Percentiles rank a stretch among this genome's conserved stretches.
Evolutionary conservation across 2,329 filamentous ascomycete genomes (phyloP).

Genomic region (Lasiodiplodia hormozganensis): DNA sequence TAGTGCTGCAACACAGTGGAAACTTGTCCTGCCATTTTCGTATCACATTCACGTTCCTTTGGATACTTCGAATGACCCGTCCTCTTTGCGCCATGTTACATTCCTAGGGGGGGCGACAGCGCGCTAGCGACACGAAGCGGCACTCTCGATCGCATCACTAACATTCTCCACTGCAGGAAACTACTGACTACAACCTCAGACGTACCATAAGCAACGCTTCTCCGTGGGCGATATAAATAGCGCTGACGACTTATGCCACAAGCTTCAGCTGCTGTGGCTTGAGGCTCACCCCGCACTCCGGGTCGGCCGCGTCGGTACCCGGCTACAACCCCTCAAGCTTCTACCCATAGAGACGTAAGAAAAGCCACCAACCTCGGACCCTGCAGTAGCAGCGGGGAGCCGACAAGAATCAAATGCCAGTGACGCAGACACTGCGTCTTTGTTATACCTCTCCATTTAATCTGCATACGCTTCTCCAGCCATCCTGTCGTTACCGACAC

Average conservation of each 20-base stretch:
- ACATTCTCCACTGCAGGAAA: not conserved
- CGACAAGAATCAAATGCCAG: not conserved
- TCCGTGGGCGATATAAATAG: not conserved
- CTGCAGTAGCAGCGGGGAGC: conserved; percentile 9
- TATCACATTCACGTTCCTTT: too few species aligned
- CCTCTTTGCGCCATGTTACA: too few species aligned
- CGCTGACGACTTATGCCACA: not conserved
- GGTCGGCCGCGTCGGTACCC: conserved; percentile 3
- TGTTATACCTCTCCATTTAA: not conserved
- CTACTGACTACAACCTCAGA: not conserved
- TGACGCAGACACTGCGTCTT: not conserved
- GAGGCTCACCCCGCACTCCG: conserved; percentile 16
- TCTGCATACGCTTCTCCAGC: not conserved
- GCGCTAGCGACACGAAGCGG: not conserved
- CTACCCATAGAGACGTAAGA: not conserved
- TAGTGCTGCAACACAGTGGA: too few species aligned
- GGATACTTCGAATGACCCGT: too few species aligned
- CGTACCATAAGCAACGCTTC: not conserved
- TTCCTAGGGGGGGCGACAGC: too few species aligned
- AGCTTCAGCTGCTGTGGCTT: not conserved
- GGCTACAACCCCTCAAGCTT: conserved; percentile 6
- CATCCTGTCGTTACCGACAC: not conserved
- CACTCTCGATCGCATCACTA: not conserved
- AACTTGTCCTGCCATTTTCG: too few species aligned
- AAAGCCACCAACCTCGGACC: conserved; percentile 11